phyloP scores from a whole-genome alignment of 768 basidiomycete genomes.

The Butyriboletus loyo region DNA sequence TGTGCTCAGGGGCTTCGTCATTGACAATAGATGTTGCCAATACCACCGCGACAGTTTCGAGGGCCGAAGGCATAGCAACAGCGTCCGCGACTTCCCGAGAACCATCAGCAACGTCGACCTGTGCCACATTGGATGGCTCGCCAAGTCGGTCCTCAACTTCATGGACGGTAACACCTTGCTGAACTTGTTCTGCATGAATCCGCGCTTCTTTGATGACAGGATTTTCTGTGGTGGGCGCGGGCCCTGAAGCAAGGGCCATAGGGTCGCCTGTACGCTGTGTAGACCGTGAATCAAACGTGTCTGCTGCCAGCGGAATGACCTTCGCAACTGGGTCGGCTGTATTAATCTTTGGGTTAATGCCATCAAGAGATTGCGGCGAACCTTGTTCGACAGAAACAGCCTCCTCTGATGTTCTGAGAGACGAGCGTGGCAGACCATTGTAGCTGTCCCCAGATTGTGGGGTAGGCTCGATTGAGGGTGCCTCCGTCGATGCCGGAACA shows the following conservation, averaged over 20 bases:
- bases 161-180: not conserved
- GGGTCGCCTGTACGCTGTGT: not conserved
- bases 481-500: constrained; percentile 1
- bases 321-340: not conserved
- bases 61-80: not conserved
- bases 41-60: not conserved
- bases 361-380: not conserved
- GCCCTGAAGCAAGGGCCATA: not conserved
- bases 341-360: not conserved
- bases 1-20: not conserved
- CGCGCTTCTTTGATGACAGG: not conserved
- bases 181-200: not conserved
- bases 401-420: constrained; percentile 8
- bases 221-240: not conserved
- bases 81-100: not conserved
- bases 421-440: not conserved
- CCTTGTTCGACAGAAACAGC: constrained; percentile 4
- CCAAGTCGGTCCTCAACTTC: not conserved
- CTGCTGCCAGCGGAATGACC: not conserved
- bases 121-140: not conserved
- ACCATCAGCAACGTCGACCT: constrained; percentile 2
- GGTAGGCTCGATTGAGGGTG: constrained; percentile 16
- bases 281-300: not conserved
- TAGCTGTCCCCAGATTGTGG: constrained; percentile 5
- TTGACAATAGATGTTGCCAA: not conserved